These are phyloP conservation scores for Lactarius hatsudake DNA, from an alignment of 768 basidiomycete species.

Conservation along the genomic window DNA sequence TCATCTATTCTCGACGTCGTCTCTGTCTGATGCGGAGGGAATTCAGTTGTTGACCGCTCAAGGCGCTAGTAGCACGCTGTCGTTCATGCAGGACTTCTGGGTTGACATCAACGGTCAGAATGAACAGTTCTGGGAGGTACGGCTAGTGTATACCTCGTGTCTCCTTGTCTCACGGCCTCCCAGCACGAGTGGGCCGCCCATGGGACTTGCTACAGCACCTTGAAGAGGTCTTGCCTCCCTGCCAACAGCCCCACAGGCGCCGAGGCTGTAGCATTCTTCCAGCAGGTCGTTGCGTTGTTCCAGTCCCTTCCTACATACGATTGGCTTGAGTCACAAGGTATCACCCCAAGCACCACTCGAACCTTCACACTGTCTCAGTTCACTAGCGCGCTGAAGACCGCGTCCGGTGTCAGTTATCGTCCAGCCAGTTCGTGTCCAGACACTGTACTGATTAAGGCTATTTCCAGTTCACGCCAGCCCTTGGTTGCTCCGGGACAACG, in stretches of 20 bases:
- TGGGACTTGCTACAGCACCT: slow-evolving; percentile 61
- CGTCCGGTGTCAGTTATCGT: slow-evolving; percentile 44
- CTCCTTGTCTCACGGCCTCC: not conserved
- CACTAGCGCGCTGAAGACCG: slow-evolving; percentile 51
- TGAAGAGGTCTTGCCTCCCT: slow-evolving; percentile 57
- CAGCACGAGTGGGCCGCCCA: slow-evolving; percentile 70
- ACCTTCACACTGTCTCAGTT: slow-evolving; percentile 59
- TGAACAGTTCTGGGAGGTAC: slow-evolving; percentile 68
- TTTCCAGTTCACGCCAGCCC: slow-evolving; percentile 41
- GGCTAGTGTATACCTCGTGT: slow-evolving; percentile 19
- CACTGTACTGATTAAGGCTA: not conserved
- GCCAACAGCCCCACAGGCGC: slow-evolving; percentile 55
- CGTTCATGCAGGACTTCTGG: slow-evolving; percentile 66
- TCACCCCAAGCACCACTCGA: slow-evolving; percentile 57
- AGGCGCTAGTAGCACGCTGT: slow-evolving; percentile 55
- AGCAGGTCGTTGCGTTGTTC: slow-evolving; percentile 58
- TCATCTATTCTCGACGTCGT: not conserved
- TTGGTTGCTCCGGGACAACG: slow-evolving; percentile 42
- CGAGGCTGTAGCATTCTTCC: slow-evolving; percentile 71
- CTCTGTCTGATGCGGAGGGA: not conserved
- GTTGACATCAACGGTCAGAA: slow-evolving; percentile 56
- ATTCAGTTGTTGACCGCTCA: slow-evolving; percentile 53
- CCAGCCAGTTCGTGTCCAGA: slow-evolving; percentile 14
- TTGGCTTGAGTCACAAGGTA: slow-evolving; percentile 69
- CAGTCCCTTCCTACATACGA: slow-evolving; percentile 70